Evolutionary conservation across 108 stramenopile genomes (phyloP).

Genomic region (Fistulifera pelliculosa): DNA sequence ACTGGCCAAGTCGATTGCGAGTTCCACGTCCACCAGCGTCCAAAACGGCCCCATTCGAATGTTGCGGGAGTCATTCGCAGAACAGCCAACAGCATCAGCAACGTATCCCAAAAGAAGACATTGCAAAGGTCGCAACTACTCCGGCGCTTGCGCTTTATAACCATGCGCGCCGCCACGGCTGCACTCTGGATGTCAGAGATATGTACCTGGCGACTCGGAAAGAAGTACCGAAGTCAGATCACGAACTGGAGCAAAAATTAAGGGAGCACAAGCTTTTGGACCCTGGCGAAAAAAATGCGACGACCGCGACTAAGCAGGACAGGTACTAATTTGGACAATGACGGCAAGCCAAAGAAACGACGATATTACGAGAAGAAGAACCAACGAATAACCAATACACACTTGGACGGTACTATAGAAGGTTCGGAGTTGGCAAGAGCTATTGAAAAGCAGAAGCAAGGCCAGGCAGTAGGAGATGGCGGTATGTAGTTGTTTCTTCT

Average conservation of each 20-base stretch:
- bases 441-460: slow-evolving; percentile 64
- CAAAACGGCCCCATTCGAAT: slow-evolving; percentile 27
- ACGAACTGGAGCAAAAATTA: slow-evolving; percentile 44
- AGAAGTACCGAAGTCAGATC: slow-evolving; percentile 47
- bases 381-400: slow-evolving; percentile 81
- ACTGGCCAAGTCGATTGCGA: slow-evolving; percentile 35
- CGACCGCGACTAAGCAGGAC: slow-evolving; percentile 52
- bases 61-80: background rate
- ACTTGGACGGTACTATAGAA: slow-evolving; percentile 74
- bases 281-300: slow-evolving; percentile 63
- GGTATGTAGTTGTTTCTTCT: slow-evolving; percentile 86
- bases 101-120: slow-evolving; percentile 18
- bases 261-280: slow-evolving; percentile 65
- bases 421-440: slow-evolving; percentile 61
- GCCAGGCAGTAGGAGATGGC: slow-evolving; percentile 78
- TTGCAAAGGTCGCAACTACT: slow-evolving; percentile 53
- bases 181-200: slow-evolving; percentile 74
- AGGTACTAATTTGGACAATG: slow-evolving; percentile 65
- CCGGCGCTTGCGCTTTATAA: slow-evolving; percentile 48
- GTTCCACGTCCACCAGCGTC: slow-evolving; percentile 1
- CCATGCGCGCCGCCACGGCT: slow-evolving; percentile 77
- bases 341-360: slow-evolving; percentile 79
- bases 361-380: slow-evolving; percentile 79
- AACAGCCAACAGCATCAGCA: slow-evolving; percentile 3
- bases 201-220: slow-evolving; percentile 58